Conservation (phyloP, 2,329 filamentous ascomycete genomes). For the Aspergillus pseudoterreus region DNA sequence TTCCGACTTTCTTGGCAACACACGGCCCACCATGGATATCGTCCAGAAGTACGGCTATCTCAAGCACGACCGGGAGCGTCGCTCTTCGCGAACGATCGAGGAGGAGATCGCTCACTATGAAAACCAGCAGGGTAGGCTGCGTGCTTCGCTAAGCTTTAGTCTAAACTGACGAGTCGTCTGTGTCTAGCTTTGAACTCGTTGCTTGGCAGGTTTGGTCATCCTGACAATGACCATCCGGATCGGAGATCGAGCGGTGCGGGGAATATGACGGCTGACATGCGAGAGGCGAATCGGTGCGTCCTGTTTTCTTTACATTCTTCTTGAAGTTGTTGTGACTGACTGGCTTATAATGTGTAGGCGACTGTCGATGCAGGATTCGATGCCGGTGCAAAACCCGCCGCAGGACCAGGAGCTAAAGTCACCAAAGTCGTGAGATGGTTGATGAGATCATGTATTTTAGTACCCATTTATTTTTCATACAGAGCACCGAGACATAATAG, state of each 20-base stretch:
- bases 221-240: conserved; percentile 14
- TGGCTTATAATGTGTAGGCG: background rate
- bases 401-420: background rate
- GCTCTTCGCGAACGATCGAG: conserved; percentile 2
- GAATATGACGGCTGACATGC: conserved; percentile 40
- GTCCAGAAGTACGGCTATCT: conserved; percentile 13
- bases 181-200: conserved; percentile 59
- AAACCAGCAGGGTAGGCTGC: conserved; percentile 8
- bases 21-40: conserved; percentile 10
- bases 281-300: conserved; percentile 15
- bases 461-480: too few species aligned
- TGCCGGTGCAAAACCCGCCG: background rate
- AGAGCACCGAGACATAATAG: too few species aligned
- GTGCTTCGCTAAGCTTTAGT: background rate
- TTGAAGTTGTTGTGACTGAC: background rate
- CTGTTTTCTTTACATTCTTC: background rate
- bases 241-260: conserved; percentile 13
- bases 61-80: conserved; percentile 5
- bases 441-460: too few species aligned
- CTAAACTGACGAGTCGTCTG: background rate
- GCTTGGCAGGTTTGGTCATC: conserved; percentile 31
- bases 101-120: background rate
- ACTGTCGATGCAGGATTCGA: background rate
- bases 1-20: background rate
- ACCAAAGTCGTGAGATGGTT: too few species aligned